These are phyloP conservation scores for Colletotrichum phormii DNA, from an alignment of 2,329 filamentous ascomycete genomes.

Conservation along the genomic window DNA sequence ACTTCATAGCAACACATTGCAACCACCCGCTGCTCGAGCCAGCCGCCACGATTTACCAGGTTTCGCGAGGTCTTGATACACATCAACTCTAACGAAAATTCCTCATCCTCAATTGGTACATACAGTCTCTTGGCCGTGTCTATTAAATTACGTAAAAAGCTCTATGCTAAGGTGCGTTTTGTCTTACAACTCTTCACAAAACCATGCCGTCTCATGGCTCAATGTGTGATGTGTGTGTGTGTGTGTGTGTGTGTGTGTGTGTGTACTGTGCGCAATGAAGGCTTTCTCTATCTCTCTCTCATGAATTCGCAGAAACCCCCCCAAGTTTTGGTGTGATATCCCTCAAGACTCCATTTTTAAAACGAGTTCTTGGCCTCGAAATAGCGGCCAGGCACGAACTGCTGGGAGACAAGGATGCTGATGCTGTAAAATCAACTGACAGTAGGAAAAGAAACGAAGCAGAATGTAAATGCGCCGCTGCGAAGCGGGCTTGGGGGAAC, in stretches of 20 bases:
- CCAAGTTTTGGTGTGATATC: background rate
- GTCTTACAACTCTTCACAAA: background rate
- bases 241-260: background rate
- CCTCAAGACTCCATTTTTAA: conserved; percentile 5
- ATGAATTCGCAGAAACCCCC: background rate
- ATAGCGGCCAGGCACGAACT: background rate
- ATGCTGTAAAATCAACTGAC: conserved; percentile 20
- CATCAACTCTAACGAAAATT: too few relatives aligned
- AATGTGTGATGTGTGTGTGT: background rate
- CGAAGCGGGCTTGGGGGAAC: background rate
- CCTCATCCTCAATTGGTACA: too few relatives aligned
- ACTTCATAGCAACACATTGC: too few relatives aligned
- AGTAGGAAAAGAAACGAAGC: background rate
- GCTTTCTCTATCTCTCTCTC: conserved; percentile 15
- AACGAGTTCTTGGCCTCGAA: background rate
- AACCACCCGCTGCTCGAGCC: too few relatives aligned
- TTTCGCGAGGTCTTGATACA: too few relatives aligned
- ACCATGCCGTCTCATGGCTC: background rate
- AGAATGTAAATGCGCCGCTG: background rate
- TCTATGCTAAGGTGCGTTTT: conserved; percentile 5
- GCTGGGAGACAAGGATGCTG: background rate
- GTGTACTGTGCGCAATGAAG: conserved; percentile 3
- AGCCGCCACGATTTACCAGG: too few relatives aligned
- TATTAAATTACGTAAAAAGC: conserved; percentile 28
- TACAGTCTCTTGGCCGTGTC: background rate